phyloP scores from a whole-genome alignment of 768 basidiomycete genomes.

The Boletus eberwhitei region DNA sequence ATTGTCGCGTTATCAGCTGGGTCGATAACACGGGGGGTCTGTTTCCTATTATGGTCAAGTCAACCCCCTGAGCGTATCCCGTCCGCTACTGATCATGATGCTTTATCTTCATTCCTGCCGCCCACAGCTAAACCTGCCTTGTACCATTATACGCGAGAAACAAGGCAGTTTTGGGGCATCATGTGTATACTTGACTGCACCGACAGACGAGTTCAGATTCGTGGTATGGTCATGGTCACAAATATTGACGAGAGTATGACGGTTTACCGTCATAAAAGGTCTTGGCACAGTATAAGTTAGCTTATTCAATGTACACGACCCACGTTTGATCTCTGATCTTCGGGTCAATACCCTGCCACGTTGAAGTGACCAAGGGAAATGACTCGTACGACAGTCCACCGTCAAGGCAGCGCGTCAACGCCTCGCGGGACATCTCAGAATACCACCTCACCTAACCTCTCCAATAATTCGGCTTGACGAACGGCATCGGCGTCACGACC shows the following conservation, averaged over 20 bases:
- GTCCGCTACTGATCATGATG: too few relatives aligned
- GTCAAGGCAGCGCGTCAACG: not conserved
- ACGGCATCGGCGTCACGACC: conserved; percentile 81
- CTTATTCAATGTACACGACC: not conserved
- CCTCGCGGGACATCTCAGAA: not conserved
- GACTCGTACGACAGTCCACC: not conserved
- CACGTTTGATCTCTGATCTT: not conserved
- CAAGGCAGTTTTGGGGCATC: conserved; percentile 3
- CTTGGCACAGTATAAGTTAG: not conserved
- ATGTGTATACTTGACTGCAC: not conserved
- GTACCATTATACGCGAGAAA: not conserved
- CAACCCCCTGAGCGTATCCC: not conserved
- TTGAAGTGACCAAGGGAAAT: not conserved
- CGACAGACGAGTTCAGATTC: not conserved
- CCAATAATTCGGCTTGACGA: conserved; percentile 79
- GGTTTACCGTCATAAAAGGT: not conserved
- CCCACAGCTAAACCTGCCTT: not conserved
- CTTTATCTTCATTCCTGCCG: not conserved
- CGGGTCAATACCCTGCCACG: not conserved
- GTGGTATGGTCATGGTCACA: not conserved
- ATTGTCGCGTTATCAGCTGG: not conserved
- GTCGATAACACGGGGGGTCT: not conserved
- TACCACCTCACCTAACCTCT: conserved; percentile 40
- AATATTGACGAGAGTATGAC: not conserved
- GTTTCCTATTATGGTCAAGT: not conserved